A percentile compares a stretch with the other conserved stretches of the same genome.
Evolutionary conservation across 331 rosid genomes (phyloP).

Genomic region (Acacia concinna): DNA sequence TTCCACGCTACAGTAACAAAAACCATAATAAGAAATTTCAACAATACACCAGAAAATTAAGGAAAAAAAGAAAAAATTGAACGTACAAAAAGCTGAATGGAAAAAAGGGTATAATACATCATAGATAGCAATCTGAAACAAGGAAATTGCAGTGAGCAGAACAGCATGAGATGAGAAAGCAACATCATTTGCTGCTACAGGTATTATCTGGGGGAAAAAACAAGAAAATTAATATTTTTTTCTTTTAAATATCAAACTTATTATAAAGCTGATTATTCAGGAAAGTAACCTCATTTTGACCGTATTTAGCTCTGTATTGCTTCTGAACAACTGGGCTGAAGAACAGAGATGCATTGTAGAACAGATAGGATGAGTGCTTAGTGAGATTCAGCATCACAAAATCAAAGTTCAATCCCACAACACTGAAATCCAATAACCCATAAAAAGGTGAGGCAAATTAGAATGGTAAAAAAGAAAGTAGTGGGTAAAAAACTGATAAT

Average conservation of each 20-base stretch:
- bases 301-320: conserved; percentile 68
- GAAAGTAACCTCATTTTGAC: conserved; percentile 58
- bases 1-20: conserved; percentile 43
- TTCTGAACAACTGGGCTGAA: conserved; percentile 66
- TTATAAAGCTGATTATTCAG: not conserved
- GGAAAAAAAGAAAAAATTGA: not conserved
- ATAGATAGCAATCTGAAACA: conserved; percentile 72
- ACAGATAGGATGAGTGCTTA: conserved; percentile 69
- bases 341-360: conserved; percentile 73
- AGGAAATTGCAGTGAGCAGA: conserved; percentile 63
- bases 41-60: not conserved
- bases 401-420: conserved; percentile 86
- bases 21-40: conserved; percentile 11
- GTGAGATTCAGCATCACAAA: conserved; percentile 72
- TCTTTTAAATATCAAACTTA: not conserved
- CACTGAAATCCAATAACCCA: conserved; percentile 39
- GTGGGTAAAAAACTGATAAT: not conserved
- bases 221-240: not conserved
- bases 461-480: not conserved
- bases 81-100: not conserved
- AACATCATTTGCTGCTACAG: conserved; percentile 58
- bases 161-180: conserved; percentile 92
- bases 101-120: conserved; percentile 35
- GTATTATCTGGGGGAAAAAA: conserved; percentile 48
- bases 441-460: not conserved